phyloP scores from a whole-genome alignment of 176 grass and related monocot species.

The Typha latifolia region DNA sequence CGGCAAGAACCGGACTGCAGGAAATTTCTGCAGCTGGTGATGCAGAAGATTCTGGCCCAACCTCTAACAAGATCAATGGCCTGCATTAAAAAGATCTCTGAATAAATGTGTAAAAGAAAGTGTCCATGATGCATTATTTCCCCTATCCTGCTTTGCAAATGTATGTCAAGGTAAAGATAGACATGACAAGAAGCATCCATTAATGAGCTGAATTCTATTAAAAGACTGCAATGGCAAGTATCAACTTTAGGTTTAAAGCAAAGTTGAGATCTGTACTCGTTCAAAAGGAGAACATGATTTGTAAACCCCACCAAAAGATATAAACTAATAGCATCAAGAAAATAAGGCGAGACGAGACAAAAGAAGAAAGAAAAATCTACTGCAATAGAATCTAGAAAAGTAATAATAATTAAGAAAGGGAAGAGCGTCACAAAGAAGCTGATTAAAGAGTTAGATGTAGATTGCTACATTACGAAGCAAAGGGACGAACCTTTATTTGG shows the following conservation, averaged over 20 bases:
- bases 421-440: constrained; percentile 18
- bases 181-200: constrained; percentile 22
- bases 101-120: too few relatives aligned
- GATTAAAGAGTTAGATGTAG: not conserved
- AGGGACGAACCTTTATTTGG: constrained; percentile 21
- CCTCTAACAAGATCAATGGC: too few relatives aligned
- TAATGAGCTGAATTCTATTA: constrained; percentile 19
- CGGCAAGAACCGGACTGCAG: too few relatives aligned
- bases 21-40: too few relatives aligned
- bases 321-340: constrained; percentile 11
- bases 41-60: too few relatives aligned
- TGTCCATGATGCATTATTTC: not conserved
- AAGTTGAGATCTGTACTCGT: constrained; percentile 23
- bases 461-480: constrained; percentile 37
- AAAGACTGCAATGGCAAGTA: not conserved
- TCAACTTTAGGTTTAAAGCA: constrained; percentile 17
- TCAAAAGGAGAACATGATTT: constrained; percentile 14
- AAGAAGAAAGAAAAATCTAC: constrained; percentile 11
- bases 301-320: constrained; percentile 20
- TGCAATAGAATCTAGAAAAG: constrained; percentile 5
- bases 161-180: constrained; percentile 22
- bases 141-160: constrained; percentile 24
- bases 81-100: too few relatives aligned
- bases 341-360: not conserved
- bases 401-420: not conserved